Conservation (phyloP, 257 asterid species). For the Solanum acaule region DNA sequence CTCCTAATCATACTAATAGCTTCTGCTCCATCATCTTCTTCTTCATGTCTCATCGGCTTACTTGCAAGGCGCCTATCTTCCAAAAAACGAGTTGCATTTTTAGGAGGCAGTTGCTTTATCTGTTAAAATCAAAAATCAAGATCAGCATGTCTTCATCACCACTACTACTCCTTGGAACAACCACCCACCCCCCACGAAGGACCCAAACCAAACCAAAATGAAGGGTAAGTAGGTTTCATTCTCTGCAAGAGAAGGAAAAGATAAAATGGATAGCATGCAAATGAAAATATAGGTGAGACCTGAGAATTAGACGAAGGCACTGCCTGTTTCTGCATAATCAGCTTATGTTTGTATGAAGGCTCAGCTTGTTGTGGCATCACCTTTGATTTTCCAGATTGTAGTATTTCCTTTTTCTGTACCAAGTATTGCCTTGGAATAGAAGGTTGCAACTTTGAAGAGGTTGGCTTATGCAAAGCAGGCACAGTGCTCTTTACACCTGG, state of each 20-base stretch:
- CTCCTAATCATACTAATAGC: slow-evolving; percentile 44
- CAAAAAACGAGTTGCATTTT: slow-evolving; percentile 18
- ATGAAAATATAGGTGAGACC: slow-evolving; percentile 13
- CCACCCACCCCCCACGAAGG: not conserved
- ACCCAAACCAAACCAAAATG: not conserved
- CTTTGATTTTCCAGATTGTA: slow-evolving; percentile 39
- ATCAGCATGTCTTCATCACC: not conserved
- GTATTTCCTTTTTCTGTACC: slow-evolving; percentile 25
- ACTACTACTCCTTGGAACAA: not conserved
- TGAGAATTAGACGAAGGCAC: slow-evolving; percentile 35
- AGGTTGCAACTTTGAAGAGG: slow-evolving; percentile 24
- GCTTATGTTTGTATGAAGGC: not conserved
- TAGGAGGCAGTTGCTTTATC: slow-evolving; percentile 37
- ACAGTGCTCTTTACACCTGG: slow-evolving; percentile 22
- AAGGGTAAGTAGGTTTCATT: not conserved
- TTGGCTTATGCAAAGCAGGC: slow-evolving; percentile 23
- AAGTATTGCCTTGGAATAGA: slow-evolving; percentile 31
- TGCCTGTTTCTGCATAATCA: slow-evolving; percentile 16
- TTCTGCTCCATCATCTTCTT: slow-evolving; percentile 27
- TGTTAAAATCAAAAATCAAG: slow-evolving; percentile 16
- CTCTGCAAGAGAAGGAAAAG: not conserved
- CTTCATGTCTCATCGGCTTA: slow-evolving; percentile 46
- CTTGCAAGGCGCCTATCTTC: slow-evolving; percentile 36
- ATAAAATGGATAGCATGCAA: not conserved
- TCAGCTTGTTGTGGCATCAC: not conserved